Evolutionary conservation across 768 basidiomycete species (phyloP).

Genomic region (Auriscalpium orientale): DNA sequence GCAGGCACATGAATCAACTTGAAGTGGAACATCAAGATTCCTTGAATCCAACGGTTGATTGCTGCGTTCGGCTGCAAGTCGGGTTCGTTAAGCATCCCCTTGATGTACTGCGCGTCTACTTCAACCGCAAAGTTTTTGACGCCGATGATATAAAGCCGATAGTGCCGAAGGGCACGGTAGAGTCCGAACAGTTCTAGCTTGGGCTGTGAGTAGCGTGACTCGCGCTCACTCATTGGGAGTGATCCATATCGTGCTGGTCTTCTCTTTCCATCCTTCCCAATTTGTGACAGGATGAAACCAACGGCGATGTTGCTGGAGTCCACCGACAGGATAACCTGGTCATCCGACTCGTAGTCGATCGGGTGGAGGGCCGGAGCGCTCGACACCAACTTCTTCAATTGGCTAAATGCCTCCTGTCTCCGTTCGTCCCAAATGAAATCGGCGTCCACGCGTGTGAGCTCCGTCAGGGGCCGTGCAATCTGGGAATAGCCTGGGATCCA

Average conservation of each 20-base stretch:
- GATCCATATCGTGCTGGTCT: slow-evolving; percentile 31
- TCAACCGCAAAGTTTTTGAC: slow-evolving; percentile 21
- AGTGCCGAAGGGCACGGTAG: slow-evolving; percentile 6
- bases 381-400: background rate
- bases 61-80: slow-evolving; percentile 29
- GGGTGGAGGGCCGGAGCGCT: background rate
- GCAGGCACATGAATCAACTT: slow-evolving; percentile 29
- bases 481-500: slow-evolving; percentile 18
- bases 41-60: slow-evolving; percentile 36
- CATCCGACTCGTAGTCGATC: slow-evolving; percentile 12
- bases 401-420: background rate
- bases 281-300: slow-evolving; percentile 22
- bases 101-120: slow-evolving; percentile 32
- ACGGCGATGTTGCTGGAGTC: slow-evolving; percentile 20
- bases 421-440: background rate
- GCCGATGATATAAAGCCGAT: slow-evolving; percentile 21
- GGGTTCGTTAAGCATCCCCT: slow-evolving; percentile 33
- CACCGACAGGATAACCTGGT: slow-evolving; percentile 16
- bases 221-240: slow-evolving; percentile 26
- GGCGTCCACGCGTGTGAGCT: slow-evolving; percentile 16
- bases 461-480: slow-evolving; percentile 11
- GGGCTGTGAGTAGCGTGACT: slow-evolving; percentile 18
- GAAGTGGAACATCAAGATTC: slow-evolving; percentile 31
- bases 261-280: slow-evolving; percentile 10
- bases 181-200: slow-evolving; percentile 24